Conservation (phyloP, 176 grass and related monocot genomes). For the barley (Hordeum vulgare) region MorexV3_pseudomolecules_assembly NC_058518.1:357057513-357058012, state of each 20-base stretch:
- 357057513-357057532: constrained; percentile 39
- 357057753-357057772: constrained; percentile 21
- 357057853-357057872: constrained; percentile 51
- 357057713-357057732: constrained; percentile 30
- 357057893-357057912: constrained; percentile 54
- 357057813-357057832: constrained; percentile 42
- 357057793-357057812: constrained; percentile 38
- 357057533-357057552: constrained; percentile 48
- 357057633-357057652: constrained; percentile 28
- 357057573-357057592: constrained; percentile 51
- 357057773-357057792: constrained; percentile 50
- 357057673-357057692: constrained; percentile 30
- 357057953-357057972: constrained; percentile 35
- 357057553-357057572: constrained; percentile 47
- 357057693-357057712: background rate
- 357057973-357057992: constrained; percentile 18
- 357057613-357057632: constrained; percentile 50
- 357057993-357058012: constrained; percentile 27
- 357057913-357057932: constrained; percentile 38
- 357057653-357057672: constrained; percentile 37
- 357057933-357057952: constrained; percentile 41
- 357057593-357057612: constrained; percentile 41
- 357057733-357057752: constrained; percentile 37
- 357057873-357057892: constrained; percentile 50
- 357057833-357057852: constrained; percentile 68